phyloP scores from a whole-genome alignment of 148 eudicot species.

The Agrostemma githago region DNA sequence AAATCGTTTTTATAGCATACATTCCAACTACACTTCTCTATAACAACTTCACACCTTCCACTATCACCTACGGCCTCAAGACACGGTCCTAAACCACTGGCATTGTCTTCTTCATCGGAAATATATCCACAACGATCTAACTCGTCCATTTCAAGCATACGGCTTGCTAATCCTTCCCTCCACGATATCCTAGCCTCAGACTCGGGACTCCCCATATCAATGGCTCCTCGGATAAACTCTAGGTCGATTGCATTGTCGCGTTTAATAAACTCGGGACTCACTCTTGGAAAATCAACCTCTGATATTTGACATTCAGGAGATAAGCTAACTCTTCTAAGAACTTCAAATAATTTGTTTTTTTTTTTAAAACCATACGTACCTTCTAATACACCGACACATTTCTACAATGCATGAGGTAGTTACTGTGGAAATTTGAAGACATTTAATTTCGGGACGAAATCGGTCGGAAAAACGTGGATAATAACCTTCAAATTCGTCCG shows the following conservation, averaged over 20 bases:
- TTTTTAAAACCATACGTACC: too few species aligned
- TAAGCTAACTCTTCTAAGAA: conserved; percentile 35
- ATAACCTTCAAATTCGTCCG: too few species aligned
- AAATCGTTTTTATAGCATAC: conserved; percentile 36
- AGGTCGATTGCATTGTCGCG: conserved; percentile 32
- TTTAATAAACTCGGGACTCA: conserved; percentile 35
- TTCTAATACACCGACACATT: too few species aligned
- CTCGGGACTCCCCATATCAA: conserved; percentile 24
- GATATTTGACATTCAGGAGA: conserved; percentile 38
- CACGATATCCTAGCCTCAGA: conserved; percentile 56
- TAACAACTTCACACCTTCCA: conserved; percentile 37
- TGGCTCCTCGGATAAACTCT: conserved; percentile 12
- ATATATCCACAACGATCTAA: conserved; percentile 59
- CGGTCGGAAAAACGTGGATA: too few species aligned
- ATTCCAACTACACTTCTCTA: conserved; percentile 52
- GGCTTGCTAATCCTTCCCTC: conserved; percentile 55
- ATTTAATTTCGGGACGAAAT: too few species aligned
- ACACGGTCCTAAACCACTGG: conserved; percentile 27
- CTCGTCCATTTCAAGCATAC: conserved; percentile 54
- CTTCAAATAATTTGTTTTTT: too few species aligned
- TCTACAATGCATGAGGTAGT: too few species aligned
- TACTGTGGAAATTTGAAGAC: too few species aligned
- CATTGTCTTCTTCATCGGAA: conserved; percentile 61
- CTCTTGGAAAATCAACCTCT: conserved; percentile 27
- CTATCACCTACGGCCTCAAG: conserved; percentile 38